A percentile compares a stretch with the other conserved stretches of the same genome.
phyloP scores from a whole-genome alignment of 306 rosid species.

The Vigna angularis region DNA sequence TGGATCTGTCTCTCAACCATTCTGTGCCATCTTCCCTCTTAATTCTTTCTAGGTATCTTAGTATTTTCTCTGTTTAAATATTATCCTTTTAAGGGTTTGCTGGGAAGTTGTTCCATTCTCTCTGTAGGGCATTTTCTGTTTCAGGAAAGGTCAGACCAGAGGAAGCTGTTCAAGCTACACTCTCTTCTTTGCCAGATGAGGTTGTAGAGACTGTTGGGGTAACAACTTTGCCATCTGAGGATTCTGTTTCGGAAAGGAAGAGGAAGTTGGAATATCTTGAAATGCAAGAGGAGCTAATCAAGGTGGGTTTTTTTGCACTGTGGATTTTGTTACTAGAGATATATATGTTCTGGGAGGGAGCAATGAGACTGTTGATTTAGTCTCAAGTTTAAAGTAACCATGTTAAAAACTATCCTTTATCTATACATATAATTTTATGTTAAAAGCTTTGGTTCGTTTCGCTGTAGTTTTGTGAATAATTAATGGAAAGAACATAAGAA shows the following conservation, averaged over 20 bases:
- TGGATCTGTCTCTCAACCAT: constrained; percentile 90
- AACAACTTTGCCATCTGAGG: constrained; percentile 81
- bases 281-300: constrained; percentile 89
- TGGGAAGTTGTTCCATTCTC: constrained; percentile 30
- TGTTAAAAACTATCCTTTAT: constrained; percentile 12
- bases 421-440: not conserved
- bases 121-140: constrained; percentile 72
- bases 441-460: constrained; percentile 8
- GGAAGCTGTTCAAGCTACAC: constrained; percentile 82
- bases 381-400: not conserved
- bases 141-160: constrained; percentile 78
- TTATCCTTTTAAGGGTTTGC: constrained; percentile 21
- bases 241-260: constrained; percentile 80
- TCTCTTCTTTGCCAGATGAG: constrained; percentile 88
- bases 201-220: constrained; percentile 85
- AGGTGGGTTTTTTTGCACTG: constrained; percentile 54
- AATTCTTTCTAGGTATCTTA: constrained; percentile 84
- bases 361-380: not conserved
- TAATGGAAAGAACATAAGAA: not conserved
- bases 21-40: constrained; percentile 84
- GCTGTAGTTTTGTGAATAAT: constrained; percentile 28
- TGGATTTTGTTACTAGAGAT: not conserved
- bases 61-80: constrained; percentile 29
- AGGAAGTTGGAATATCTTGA: constrained; percentile 85
- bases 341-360: constrained; percentile 12